These are phyloP conservation scores for Backusella luteola DNA, from an alignment of 192 early-diverging fungal genomes.

Conservation along the genomic window DNA sequence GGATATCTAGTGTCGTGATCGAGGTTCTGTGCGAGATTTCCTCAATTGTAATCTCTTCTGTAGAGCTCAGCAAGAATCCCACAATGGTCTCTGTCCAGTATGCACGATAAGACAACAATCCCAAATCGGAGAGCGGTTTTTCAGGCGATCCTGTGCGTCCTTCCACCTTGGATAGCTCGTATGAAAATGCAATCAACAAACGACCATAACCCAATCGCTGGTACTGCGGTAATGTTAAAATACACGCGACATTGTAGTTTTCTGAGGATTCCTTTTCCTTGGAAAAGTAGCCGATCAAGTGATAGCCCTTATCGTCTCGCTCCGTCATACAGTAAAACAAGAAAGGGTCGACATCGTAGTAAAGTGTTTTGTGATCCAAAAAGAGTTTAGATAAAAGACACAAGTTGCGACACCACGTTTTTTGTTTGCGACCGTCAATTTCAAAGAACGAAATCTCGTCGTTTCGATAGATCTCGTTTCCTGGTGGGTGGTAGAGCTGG, in stretches of 20 bases:
- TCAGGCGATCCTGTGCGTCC: conserved; percentile 94
- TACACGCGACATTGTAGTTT: conserved; percentile 98
- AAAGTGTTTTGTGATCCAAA: conserved; percentile 98
- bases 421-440: conserved; percentile 94
- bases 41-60: conserved; percentile 83
- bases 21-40: conserved; percentile 84
- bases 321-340: conserved; percentile 95
- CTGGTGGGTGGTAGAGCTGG: conserved; percentile 91
- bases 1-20: conserved; percentile 87
- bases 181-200: conserved; percentile 94
- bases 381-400: conserved; percentile 96
- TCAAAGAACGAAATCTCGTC: conserved; percentile 95
- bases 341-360: conserved; percentile 99
- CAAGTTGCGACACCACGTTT: conserved; percentile 92
- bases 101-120: conserved; percentile 89
- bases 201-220: conserved; percentile 96
- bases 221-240: conserved; percentile 95
- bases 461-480: conserved; percentile 98
- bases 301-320: conserved; percentile 82
- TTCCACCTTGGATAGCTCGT: conserved; percentile 94
- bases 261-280: conserved; percentile 98
- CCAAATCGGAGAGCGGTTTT: conserved; percentile 97
- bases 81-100: conserved; percentile 95
- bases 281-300: conserved; percentile 97
- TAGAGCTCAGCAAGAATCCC: conserved; percentile 59